Base-by-base conservation (phyloP, 1,139 yeast species). In the Geotrichum europaeum region DNA sequence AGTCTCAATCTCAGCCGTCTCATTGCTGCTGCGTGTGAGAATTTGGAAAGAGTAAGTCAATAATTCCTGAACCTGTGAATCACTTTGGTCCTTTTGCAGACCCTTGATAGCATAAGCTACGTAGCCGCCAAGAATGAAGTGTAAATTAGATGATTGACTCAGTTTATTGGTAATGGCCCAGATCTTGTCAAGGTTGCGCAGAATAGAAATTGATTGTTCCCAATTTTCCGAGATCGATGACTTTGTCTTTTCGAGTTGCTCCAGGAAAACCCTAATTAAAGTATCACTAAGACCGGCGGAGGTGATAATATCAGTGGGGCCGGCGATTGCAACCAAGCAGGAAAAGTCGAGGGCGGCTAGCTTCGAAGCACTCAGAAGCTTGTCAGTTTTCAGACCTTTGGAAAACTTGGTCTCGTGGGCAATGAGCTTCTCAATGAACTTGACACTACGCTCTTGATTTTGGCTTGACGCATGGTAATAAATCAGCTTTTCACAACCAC, bases 401-500 rank as follows among this genome's bases (percentile, higher is more conserved):
- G 59, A 36, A 12, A 49, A 34, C 20, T 24, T 12, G 4, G 36
- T 36, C 13, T 57, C 59, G 10, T 55, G 53, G 3, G 51, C 59
- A 55, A 62, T 45, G 22, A 62, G 49, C 10, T 36, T 32, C 7
- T 51, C 30, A 25, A 62, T 30, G 13, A 51, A 62, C n/a, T 51
- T 57, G 20, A 32, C 25, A 32, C 59, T 53, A 2, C 25, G 45
- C 6, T 55, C 59, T 47, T 51, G 54, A 9, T 47, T 51, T 30
- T 49, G 43, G 25, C 30, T 53, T 12, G 51, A 30, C 10, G 53
- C 49, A 22, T 62, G 61, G 40, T 62, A 62, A 2, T 18, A 9
- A 28, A 62, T 53, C 15, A 59, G 52, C 10, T 53, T 52, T 22
- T 57, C 62, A 51, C 64, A 62, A 4, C 61, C 54, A 12, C 36